Conservation (phyloP, 306 rosid genomes). For the Trifolium fragiferum region DNA sequence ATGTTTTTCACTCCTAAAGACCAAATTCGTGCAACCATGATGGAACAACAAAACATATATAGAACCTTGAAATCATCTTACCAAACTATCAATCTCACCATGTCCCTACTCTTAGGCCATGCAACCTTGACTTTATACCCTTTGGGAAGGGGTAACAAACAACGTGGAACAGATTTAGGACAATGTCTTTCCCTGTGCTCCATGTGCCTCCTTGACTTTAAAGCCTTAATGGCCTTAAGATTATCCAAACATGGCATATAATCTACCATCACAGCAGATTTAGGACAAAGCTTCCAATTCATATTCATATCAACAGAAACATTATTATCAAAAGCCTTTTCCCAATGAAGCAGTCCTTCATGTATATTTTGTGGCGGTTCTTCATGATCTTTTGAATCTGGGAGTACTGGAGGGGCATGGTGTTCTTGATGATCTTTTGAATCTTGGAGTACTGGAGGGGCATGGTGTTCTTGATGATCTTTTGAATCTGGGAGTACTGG, state of each 20-base stretch:
- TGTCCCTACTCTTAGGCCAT: slow-evolving; percentile 99
- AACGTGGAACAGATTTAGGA: slow-evolving; percentile 55
- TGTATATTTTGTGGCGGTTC: slow-evolving; percentile 2
- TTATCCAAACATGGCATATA: slow-evolving; percentile 92
- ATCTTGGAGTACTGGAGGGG: not conserved
- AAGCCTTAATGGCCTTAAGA: slow-evolving; percentile 67
- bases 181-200: slow-evolving; percentile 96
- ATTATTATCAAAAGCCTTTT: not conserved
- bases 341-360: slow-evolving; percentile 28
- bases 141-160: slow-evolving; percentile 74
- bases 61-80: slow-evolving; percentile 50
- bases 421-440: not conserved
- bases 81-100: slow-evolving; percentile 91
- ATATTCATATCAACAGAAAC: slow-evolving; percentile 19
- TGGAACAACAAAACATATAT: slow-evolving; percentile 18
- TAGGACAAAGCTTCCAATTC: slow-evolving; percentile 67
- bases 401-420: not conserved
- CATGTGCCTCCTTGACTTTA: slow-evolving; percentile 79
- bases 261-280: slow-evolving; percentile 54
- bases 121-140: slow-evolving; percentile 74
- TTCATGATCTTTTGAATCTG: not conserved
- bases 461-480: not conserved
- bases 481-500: not conserved
- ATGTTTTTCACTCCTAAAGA: not conserved
- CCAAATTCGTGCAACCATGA: not conserved